Percentiles rank a stretch among this genome's conserved stretches.
Conservation (phyloP, 805 yeast species). For the Ogataea salicorniae region DNA sequence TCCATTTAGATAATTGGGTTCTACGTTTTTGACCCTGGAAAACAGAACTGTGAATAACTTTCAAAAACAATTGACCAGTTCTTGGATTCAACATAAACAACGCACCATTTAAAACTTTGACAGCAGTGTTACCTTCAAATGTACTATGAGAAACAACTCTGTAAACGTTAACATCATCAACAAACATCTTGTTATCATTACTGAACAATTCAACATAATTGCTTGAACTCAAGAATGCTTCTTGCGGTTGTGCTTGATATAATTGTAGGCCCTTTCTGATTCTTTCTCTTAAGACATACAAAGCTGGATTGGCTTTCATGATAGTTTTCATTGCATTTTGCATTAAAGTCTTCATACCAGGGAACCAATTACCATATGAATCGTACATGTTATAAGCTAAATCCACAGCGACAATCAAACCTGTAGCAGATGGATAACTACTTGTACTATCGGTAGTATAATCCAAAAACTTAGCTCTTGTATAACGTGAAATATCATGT, state of each 20-base stretch:
- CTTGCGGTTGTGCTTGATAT: conserved; percentile 90
- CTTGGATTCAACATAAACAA: conserved; percentile 85
- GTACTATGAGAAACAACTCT: conserved; percentile 90
- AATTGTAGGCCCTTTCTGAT: conserved; percentile 90
- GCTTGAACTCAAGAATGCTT: conserved; percentile 80
- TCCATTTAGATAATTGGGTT: conserved; percentile 94
- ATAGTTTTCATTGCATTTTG: conserved; percentile 90
- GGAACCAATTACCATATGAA: conserved; percentile 97
- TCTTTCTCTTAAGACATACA: conserved; percentile 87
- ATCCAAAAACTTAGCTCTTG: conserved; percentile 87
- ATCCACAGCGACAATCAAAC: conserved; percentile 85
- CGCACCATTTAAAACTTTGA: conserved; percentile 91
- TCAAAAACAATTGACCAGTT: conserved; percentile 84
- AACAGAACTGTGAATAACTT: conserved; percentile 86
- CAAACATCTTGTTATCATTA: conserved; percentile 74
- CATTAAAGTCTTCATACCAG: conserved; percentile 84
- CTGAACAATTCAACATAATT: conserved; percentile 89
- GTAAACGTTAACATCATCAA: conserved; percentile 93
- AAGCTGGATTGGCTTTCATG: conserved; percentile 91
- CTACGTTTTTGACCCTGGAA: conserved; percentile 97
- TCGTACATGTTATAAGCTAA: conserved; percentile 94
- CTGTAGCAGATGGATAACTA: conserved; percentile 89
- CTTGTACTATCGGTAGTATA: conserved; percentile 85
- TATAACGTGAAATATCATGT: conserved; percentile 91
- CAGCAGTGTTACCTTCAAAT: conserved; percentile 85